Evolutionary conservation across 2,329 filamentous ascomycete species (phyloP).

Genomic region (Penicillium sp.): DNA sequence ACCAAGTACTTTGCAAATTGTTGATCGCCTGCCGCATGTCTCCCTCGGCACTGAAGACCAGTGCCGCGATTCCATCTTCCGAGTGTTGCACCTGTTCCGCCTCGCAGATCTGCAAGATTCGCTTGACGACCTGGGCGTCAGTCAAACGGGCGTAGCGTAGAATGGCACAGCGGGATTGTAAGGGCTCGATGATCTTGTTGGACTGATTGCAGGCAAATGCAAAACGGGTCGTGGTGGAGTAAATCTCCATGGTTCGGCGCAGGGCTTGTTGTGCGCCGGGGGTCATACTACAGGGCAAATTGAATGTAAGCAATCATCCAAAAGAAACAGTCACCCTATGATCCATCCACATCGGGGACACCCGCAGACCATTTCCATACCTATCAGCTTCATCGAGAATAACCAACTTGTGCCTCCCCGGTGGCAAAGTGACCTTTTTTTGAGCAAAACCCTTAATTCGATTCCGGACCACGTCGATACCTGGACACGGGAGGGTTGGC

Average conservation of each 20-base stretch:
- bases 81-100: constrained; percentile 85
- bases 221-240: constrained; percentile 91
- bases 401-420: constrained; percentile 88
- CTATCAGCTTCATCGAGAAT: constrained; percentile 97
- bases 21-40: constrained; percentile 99
- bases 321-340: too few relatives aligned
- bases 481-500: constrained; percentile 34
- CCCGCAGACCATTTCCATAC: constrained; percentile 20
- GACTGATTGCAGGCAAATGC: constrained; percentile 98
- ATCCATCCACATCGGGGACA: too few relatives aligned
- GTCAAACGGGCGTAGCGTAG: constrained; percentile 88
- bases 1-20: constrained; percentile 87
- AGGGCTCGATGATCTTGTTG: constrained; percentile 99
- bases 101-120: constrained; percentile 84
- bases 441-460: constrained; percentile 98
- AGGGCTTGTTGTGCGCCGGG: constrained; percentile 92
- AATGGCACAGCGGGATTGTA: constrained; percentile 94
- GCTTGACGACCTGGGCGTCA: constrained; percentile 85
- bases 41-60: constrained; percentile 94
- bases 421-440: constrained; percentile 93
- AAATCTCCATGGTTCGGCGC: constrained; percentile 96
- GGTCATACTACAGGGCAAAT: constrained; percentile 62
- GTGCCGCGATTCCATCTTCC: constrained; percentile 88
- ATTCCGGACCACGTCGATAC: constrained; percentile 95
- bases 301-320: background rate